phyloP scores from a whole-genome alignment of 2,329 filamentous ascomycete species.

The Nemania serpens region DNA sequence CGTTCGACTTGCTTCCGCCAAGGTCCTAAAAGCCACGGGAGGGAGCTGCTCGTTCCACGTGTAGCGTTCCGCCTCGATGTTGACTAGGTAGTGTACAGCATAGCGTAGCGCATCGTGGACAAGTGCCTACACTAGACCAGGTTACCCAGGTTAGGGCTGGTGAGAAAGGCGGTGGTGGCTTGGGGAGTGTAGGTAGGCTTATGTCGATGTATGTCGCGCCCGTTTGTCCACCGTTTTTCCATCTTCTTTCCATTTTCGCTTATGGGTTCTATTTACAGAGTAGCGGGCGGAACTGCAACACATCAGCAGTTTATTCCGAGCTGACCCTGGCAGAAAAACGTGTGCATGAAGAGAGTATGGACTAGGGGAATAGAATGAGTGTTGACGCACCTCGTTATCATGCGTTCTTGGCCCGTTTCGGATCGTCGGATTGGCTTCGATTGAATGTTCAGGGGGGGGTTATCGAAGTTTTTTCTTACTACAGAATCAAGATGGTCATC shows the following conservation, averaged over 20 bases:
- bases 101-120: background rate
- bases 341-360: constrained; percentile 15
- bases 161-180: background rate
- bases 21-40: constrained; percentile 8
- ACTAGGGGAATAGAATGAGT: constrained; percentile 7
- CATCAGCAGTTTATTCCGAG: constrained; percentile 17
- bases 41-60: background rate
- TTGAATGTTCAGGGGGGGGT: constrained; percentile 4
- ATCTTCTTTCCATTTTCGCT: constrained; percentile 6
- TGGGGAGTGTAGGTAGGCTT: background rate
- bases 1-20: constrained; percentile 18
- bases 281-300: background rate
- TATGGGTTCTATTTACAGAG: constrained; percentile 20
- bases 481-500: constrained; percentile 7
- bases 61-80: background rate
- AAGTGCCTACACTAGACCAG: background rate
- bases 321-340: constrained; percentile 16
- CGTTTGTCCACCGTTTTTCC: too few species aligned
- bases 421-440: constrained; percentile 1
- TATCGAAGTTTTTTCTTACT: constrained; percentile 16
- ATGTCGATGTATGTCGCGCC: too few species aligned
- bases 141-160: background rate
- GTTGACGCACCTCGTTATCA: constrained; percentile 15
- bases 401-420: background rate
- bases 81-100: too few species aligned